phyloP scores from a whole-genome alignment of 2,329 filamentous ascomycete genomes.

The Pseudogymnoascus sp. region DNA sequence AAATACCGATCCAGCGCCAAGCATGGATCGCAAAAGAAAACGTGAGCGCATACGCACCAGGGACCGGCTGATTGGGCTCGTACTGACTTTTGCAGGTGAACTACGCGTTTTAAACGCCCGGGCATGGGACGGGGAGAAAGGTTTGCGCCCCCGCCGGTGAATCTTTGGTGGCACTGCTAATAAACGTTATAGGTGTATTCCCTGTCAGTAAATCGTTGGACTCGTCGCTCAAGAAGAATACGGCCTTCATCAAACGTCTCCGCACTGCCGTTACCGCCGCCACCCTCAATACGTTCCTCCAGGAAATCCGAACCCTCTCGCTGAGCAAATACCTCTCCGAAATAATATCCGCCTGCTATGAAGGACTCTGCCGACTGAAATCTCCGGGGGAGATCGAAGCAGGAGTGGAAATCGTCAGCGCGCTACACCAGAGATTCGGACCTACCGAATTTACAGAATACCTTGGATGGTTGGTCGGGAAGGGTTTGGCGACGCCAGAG shows the following conservation, averaged over 20 bases:
- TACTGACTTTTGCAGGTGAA: conserved; percentile 56
- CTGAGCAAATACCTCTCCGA: conserved; percentile 96
- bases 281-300: conserved; percentile 73
- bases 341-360: conserved; percentile 91
- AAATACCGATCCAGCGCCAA: conserved; percentile 27
- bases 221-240: conserved; percentile 96
- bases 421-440: conserved; percentile 92
- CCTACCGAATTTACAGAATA: conserved; percentile 84
- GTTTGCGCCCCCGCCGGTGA: conserved; percentile 41
- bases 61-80: background rate
- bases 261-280: conserved; percentile 80
- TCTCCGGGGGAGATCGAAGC: conserved; percentile 85
- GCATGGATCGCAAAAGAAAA: conserved; percentile 60
- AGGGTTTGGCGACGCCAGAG: conserved; percentile 85
- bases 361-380: conserved; percentile 88
- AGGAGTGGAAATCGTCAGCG: conserved; percentile 86
- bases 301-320: conserved; percentile 84
- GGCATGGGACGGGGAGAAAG: conserved; percentile 83
- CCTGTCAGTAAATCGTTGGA: conserved; percentile 73
- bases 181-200: conserved; percentile 59
- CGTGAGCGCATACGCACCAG: conserved; percentile 37
- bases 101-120: conserved; percentile 80
- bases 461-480: conserved; percentile 85
- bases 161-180: conserved; percentile 19
- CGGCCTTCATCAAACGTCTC: conserved; percentile 92